phyloP scores from a whole-genome alignment of 2,329 filamentous ascomycete species.

The Zymoseptoria brevis region DNA sequence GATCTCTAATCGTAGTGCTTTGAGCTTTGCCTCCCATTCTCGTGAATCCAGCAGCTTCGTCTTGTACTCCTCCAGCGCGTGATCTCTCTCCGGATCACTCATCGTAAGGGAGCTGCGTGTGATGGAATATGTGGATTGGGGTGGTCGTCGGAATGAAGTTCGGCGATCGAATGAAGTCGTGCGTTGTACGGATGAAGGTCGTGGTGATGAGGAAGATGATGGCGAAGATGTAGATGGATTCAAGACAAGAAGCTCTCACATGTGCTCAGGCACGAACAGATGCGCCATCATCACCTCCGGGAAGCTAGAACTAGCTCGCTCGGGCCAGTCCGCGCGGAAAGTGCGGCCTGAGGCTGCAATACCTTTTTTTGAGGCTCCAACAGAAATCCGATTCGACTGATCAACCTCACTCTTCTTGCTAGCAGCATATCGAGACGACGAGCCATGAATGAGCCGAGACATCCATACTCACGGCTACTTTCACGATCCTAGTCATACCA shows the following conservation, averaged over 20 bases:
- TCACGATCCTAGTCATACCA: neutral
- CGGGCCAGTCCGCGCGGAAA: neutral
- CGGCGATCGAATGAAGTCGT: neutral
- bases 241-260: neutral
- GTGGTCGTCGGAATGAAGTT: neutral
- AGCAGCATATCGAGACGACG: too few species aligned
- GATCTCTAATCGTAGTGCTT: constrained; percentile 86
- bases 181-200: neutral
- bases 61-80: constrained; percentile 47
- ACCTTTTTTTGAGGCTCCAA: neutral
- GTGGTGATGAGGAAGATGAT: constrained; percentile 2
- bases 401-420: neutral
- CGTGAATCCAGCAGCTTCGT: constrained; percentile 69
- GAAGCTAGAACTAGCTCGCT: neutral
- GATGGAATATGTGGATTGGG: constrained; percentile 1
- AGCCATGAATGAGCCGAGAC: neutral
- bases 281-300: neutral
- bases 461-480: neutral
- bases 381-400: neutral
- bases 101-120: constrained; percentile 15
- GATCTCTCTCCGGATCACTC: constrained; percentile 43
- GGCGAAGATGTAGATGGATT: constrained; percentile 3
- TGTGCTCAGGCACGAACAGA: neutral
- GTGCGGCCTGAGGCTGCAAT: neutral
- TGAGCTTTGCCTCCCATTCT: constrained; percentile 98